Percentiles rank a stretch among this genome's conserved stretches.
Evolutionary conservation across 2,329 filamentous ascomycete genomes (phyloP).

Genomic region (Curvularia verruculosa): DNA sequence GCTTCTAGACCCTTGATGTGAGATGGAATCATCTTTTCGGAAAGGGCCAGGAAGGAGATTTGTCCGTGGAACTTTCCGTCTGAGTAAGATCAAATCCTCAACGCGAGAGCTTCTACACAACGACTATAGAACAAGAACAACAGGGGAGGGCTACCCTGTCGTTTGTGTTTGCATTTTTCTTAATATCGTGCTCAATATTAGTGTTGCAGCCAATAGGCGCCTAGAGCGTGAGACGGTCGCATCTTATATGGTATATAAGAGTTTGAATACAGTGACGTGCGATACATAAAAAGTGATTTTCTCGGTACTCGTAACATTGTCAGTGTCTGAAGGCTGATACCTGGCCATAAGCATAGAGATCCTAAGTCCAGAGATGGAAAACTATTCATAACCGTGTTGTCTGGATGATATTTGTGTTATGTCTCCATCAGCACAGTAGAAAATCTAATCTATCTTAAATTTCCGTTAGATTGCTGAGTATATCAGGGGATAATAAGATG

Average conservation of each 20-base stretch:
- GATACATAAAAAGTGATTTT: background rate
- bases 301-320: too few species aligned
- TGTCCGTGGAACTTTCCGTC: background rate
- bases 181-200: background rate
- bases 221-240: background rate
- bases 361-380: background rate
- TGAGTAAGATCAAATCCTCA: background rate
- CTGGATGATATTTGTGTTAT: too few species aligned
- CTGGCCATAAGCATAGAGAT: background rate
- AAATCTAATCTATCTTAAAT: too few species aligned
- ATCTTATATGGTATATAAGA: background rate
- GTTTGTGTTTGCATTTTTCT: background rate
- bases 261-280: background rate
- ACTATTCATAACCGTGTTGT: background rate
- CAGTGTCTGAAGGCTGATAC: background rate
- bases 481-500: too few species aligned
- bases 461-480: too few species aligned
- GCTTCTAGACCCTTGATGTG: background rate
- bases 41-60: background rate
- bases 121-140: background rate
- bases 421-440: too few species aligned
- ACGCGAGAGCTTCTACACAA: background rate
- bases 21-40: background rate
- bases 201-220: background rate
- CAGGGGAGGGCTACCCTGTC: background rate